Evolutionary conservation across 2,329 filamentous ascomycete genomes (phyloP).

Genomic region (Intubia oerlemansii): DNA sequence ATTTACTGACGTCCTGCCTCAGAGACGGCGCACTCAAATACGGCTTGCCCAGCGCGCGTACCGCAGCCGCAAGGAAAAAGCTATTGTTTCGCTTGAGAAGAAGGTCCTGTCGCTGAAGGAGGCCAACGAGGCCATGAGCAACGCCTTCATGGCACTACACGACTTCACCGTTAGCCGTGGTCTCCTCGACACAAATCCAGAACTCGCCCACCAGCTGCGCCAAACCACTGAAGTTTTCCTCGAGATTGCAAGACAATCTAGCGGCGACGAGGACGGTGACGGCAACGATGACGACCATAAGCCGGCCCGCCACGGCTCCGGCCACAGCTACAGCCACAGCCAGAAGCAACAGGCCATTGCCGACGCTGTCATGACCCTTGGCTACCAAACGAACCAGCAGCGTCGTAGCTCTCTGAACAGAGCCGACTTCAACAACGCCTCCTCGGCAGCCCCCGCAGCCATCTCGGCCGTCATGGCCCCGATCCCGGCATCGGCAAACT

Average conservation of each 20-base stretch:
- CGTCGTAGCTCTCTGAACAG: no score
- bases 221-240: slow-evolving; percentile 36
- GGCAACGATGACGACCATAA: slow-evolving; percentile 1
- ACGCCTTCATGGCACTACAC: slow-evolving; percentile 45
- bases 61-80: slow-evolving; percentile 63
- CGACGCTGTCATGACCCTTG: slow-evolving; percentile 3
- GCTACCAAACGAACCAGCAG: slow-evolving; percentile 4
- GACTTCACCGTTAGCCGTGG: slow-evolving; percentile 36
- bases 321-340: background rate
- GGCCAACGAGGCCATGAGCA: slow-evolving; percentile 53
- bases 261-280: slow-evolving; percentile 16
- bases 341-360: slow-evolving; percentile 2
- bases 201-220: slow-evolving; percentile 34
- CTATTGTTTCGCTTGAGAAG: slow-evolving; percentile 51
- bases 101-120: slow-evolving; percentile 47
- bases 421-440: no score
- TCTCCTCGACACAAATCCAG: slow-evolving; percentile 32
- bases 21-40: slow-evolving; percentile 69
- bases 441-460: no score
- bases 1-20: slow-evolving; percentile 13
- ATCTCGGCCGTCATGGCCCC: no score
- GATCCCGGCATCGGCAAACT: no score
- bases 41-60: slow-evolving; percentile 72
- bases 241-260: slow-evolving; percentile 25
- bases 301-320: background rate